These are phyloP conservation scores for Diplotaxis tenuifolia DNA, from an alignment of 345 rosid genomes.

Conservation along the genomic window DNA sequence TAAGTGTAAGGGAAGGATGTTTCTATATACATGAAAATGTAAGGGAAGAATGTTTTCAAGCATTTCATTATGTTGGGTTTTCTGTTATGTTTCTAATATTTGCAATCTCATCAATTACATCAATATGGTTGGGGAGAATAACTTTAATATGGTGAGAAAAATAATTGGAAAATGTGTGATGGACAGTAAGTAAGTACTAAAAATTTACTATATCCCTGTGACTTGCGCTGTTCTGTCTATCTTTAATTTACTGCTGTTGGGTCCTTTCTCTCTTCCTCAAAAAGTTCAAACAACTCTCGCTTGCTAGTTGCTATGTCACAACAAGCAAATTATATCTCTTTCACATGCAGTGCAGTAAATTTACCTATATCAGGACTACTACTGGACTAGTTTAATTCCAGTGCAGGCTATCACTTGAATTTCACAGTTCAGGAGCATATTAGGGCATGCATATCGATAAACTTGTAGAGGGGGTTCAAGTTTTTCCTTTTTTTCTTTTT, in stretches of 20 bases:
- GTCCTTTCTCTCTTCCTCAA: conserved; percentile 30
- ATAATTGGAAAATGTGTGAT: conserved; percentile 37
- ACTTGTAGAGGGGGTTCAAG: too few species aligned
- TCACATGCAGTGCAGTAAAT: neutral
- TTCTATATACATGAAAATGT: neutral
- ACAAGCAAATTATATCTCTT: neutral
- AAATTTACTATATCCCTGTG: conserved; percentile 17
- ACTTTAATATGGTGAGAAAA: conserved; percentile 1
- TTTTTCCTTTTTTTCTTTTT: too few species aligned
- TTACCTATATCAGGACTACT: conserved; percentile 7
- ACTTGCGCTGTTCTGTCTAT: conserved; percentile 35
- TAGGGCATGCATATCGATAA: too few species aligned
- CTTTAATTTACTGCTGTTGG: conserved; percentile 30
- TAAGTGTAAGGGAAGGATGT: conserved; percentile 9
- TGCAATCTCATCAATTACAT: conserved; percentile 8
- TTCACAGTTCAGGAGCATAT: conserved; percentile 4
- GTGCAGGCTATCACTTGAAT: neutral
- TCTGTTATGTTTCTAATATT: neutral
- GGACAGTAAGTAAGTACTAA: conserved; percentile 29
- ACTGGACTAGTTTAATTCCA: neutral
- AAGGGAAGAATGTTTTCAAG: conserved; percentile 15
- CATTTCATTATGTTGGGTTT: neutral
- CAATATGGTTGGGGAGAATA: conserved; percentile 29
- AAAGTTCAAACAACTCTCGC: conserved; percentile 34
- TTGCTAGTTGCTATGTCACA: conserved; percentile 21